Evolutionary conservation across 352 stramenopile genomes (phyloP).

Genomic region (Globisporangium radiosum): DNA sequence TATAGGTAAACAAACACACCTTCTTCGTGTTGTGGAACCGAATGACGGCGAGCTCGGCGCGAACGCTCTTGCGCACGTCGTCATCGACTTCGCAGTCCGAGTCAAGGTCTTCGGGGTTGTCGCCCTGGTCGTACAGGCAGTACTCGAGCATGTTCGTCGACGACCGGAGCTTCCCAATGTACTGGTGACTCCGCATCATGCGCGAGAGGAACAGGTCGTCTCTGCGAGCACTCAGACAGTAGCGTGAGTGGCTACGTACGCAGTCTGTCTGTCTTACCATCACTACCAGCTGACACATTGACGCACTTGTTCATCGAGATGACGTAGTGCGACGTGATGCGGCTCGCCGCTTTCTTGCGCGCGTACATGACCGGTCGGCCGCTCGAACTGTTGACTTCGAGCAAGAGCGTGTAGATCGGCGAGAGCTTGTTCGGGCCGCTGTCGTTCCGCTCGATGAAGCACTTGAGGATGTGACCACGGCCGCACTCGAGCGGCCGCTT

Average conservation of each 20-base stretch:
- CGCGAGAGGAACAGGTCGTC: slow-evolving; percentile 78
- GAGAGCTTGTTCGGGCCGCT: slow-evolving; percentile 70
- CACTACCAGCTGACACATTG: background rate
- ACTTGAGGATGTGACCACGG: slow-evolving; percentile 79
- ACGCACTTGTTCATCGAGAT: slow-evolving; percentile 77
- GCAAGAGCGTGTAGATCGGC: slow-evolving; percentile 74
- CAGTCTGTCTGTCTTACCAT: too few relatives aligned
- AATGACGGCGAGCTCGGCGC: slow-evolving; percentile 64
- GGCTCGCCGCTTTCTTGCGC: slow-evolving; percentile 64
- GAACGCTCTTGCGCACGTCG: slow-evolving; percentile 66
- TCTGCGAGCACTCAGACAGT: slow-evolving; percentile 10
- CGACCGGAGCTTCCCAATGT: slow-evolving; percentile 81
- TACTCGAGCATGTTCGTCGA: slow-evolving; percentile 83
- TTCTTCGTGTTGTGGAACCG: slow-evolving; percentile 72
- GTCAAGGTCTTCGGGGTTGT: slow-evolving; percentile 81
- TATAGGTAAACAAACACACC: slow-evolving; percentile 13
- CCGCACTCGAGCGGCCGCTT: slow-evolving; percentile 66
- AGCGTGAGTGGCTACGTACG: background rate
- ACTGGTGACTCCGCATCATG: slow-evolving; percentile 79
- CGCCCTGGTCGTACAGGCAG: slow-evolving; percentile 75
- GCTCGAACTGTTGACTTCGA: slow-evolving; percentile 84
- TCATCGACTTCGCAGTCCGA: slow-evolving; percentile 78
- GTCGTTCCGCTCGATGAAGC: slow-evolving; percentile 86
- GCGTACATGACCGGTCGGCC: slow-evolving; percentile 80
- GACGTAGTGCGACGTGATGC: slow-evolving; percentile 82